Evolutionary conservation across 805 yeast genomes (phyloP).

Genomic region (Saccharomyces mikatae): DNA sequence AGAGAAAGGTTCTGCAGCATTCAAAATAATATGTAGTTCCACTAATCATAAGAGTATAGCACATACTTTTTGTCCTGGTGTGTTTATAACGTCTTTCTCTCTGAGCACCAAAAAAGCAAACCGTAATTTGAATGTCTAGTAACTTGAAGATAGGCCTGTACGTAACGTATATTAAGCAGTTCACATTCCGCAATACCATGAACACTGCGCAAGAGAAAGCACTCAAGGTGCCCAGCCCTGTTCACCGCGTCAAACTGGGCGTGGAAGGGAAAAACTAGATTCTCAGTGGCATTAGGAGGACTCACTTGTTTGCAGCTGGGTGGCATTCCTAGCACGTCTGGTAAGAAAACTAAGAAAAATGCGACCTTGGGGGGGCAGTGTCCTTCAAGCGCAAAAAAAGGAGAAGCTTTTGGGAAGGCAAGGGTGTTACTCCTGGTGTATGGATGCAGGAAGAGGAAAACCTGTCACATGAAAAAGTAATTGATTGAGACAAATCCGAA

Average conservation of each 20-base stretch:
- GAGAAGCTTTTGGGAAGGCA: background rate
- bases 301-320: background rate
- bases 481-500: background rate
- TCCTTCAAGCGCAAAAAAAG: background rate
- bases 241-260: background rate
- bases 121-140: background rate
- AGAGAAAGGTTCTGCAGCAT: background rate
- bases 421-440: background rate
- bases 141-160: background rate
- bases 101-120: background rate
- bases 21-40: background rate
- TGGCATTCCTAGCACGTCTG: background rate
- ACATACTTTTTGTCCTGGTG: constrained; percentile 28
- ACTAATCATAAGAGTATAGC: background rate
- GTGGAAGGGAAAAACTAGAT: background rate
- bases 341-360: background rate
- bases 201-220: background rate
- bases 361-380: background rate
- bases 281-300: background rate
- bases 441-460: background rate
- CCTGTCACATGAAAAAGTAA: background rate
- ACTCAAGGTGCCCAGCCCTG: background rate
- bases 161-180: background rate
- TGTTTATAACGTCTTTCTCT: constrained; percentile 10
- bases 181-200: background rate